These are phyloP conservation scores for Tolypocladium capitatum DNA, from an alignment of 2,329 filamentous ascomycete genomes.

Conservation along the genomic window DNA sequence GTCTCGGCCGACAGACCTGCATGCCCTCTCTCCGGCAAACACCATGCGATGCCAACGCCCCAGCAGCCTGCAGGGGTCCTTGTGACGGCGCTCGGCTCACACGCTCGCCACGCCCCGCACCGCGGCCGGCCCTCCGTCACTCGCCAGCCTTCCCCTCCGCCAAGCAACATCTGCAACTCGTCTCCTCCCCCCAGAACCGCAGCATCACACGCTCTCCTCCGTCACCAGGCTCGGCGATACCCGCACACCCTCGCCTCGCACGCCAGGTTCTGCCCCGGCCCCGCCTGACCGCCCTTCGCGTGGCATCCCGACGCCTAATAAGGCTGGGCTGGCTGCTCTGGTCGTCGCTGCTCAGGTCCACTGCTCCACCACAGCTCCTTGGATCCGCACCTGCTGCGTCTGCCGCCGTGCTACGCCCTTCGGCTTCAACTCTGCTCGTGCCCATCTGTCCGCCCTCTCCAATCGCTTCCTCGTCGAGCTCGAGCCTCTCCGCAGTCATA, in stretches of 20 bases:
- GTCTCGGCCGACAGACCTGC: too few relatives aligned
- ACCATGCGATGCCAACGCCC: too few relatives aligned
- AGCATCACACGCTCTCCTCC: not conserved
- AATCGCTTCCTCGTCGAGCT: not conserved
- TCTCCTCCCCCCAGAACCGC: not conserved
- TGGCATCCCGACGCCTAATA: conserved; percentile 2
- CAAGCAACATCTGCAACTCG: too few relatives aligned
- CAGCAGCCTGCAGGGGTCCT: too few relatives aligned
- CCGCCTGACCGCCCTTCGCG: conserved; percentile 2
- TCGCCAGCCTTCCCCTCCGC: not conserved
- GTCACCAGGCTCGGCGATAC: not conserved
- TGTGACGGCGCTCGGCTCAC: too few relatives aligned
- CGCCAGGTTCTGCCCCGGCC: not conserved
- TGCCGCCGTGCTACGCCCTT: not conserved
- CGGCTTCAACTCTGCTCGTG: not conserved
- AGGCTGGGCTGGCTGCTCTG: conserved; percentile 1
- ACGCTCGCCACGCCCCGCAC: too few relatives aligned
- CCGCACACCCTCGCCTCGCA: not conserved
- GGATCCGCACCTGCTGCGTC: not conserved
- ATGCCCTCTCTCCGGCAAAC: too few relatives aligned
- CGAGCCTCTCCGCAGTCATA: not conserved
- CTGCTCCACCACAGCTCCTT: not conserved
- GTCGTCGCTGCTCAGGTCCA: not conserved
- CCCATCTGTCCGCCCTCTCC: not conserved
- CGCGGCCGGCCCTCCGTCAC: too few relatives aligned